Percentiles rank a stretch among this genome's conserved stretches.
phyloP scores from a whole-genome alignment of 2,329 filamentous ascomycete genomes.

The Monilinia vaccinii-corymbosi region DNA sequence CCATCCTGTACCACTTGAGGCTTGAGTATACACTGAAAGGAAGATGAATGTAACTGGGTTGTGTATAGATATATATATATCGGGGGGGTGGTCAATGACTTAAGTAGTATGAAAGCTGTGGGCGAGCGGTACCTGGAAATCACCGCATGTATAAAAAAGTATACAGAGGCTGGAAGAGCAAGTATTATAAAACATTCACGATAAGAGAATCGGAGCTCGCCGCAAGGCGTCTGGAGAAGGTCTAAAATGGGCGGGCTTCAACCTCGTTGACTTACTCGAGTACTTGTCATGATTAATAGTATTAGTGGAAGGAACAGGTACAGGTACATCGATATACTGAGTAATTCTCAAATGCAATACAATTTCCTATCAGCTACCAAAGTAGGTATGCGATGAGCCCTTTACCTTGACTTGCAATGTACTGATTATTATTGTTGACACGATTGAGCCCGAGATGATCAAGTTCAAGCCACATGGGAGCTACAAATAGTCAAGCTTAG shows the following conservation, averaged over 20 bases:
- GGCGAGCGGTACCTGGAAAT: not conserved
- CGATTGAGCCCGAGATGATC: not conserved
- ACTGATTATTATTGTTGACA: too few relatives aligned
- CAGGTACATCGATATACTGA: too few relatives aligned
- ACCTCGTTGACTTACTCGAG: not conserved
- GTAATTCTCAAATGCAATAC: too few relatives aligned
- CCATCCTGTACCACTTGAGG: conserved; percentile 15
- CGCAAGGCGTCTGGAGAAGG: not conserved
- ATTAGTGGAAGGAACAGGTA: too few relatives aligned
- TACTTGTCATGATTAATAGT: not conserved
- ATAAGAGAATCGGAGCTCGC: conserved; percentile 2
- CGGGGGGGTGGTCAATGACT: not conserved
- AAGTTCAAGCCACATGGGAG: not conserved
- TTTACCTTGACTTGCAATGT: too few relatives aligned
- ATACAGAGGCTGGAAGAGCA: too few relatives aligned
- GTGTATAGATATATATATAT: too few relatives aligned
- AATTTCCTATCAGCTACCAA: too few relatives aligned
- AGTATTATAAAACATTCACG: not conserved
- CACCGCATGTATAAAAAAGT: not conserved
- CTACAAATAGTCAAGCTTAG: not conserved
- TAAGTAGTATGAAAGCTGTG: not conserved
- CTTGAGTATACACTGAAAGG: not conserved
- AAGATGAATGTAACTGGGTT: not conserved
- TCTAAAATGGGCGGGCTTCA: not conserved
- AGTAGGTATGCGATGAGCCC: too few relatives aligned